Evolutionary conservation across 129 eudicot genomes (phyloP), one percentile per base, ranked within the genome.

Genomic region (Centella asiatica): DNA sequence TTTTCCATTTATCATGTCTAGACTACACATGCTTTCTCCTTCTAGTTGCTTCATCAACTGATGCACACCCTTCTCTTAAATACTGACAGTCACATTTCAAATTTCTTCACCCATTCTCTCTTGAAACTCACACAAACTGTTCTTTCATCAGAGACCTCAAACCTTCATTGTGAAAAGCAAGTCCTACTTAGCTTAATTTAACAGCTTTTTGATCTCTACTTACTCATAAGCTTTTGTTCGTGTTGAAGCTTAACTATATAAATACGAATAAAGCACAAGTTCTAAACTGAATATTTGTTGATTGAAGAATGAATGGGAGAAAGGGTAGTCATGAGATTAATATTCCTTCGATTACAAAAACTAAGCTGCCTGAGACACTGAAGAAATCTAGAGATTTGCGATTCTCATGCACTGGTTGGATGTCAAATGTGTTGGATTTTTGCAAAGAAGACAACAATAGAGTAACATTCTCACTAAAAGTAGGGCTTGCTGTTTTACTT

Each of bases 401-500:
- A 18, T 36, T 36, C 50, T 66, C 77, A 0, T 60, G 51, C 69
- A 79, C 29, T 57, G 62, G 10, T 69, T 78, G 73, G 75, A 60
- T 79, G 57, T 50, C 60, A 65, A 67, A 51, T 11, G 77, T 85
- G 40, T 76, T 80, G 83, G 75, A 71, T 49, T 78, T 85, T 64
- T 66, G 78, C 78, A 78, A 68, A 65, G 85, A 83, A 65, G 88
- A 87, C 69, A 58, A 7, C 14, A 69, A 78, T 22, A 62, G 88
- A 71, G 76, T 81, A 0, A 66, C 56, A 57, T 87, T 84, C 57
- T 52, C 95, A 2, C 51, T 84, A 34, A 84, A 87, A 78, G 93
- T 76, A 5, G 93, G 88, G 12, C 74, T 87, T 0, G 93, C 88
- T 37, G 76, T 81, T 74, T 76, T 81, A 24, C 85, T 84, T 4